A percentile compares a stretch with the other conserved stretches of the same genome.
Conservation (phyloP, 2,329 filamentous ascomycete species). For the Exophiala spinifera region DNA sequence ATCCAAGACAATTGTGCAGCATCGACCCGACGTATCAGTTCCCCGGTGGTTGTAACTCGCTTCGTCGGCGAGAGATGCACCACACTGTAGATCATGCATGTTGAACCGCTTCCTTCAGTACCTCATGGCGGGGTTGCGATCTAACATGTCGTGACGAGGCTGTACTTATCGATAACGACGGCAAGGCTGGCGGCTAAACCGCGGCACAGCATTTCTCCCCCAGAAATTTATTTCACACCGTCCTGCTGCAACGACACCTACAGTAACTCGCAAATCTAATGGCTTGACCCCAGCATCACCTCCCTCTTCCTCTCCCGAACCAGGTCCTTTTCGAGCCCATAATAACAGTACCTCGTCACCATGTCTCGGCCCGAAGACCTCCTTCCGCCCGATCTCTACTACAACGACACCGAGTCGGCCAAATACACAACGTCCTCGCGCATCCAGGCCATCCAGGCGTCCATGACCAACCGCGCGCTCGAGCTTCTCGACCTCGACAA, state of each 20-base stretch:
- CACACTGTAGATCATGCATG: too few relatives aligned
- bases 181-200: not conserved
- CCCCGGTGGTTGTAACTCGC: too few relatives aligned
- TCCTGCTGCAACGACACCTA: not conserved
- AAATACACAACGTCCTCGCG: conserved; percentile 97
- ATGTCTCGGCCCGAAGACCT: conserved; percentile 98
- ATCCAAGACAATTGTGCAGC: too few relatives aligned
- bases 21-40: too few relatives aligned
- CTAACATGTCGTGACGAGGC: too few relatives aligned
- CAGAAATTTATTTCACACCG: not conserved
- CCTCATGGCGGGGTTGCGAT: too few relatives aligned
- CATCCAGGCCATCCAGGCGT: conserved; percentile 90
- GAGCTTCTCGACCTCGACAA: conserved; percentile 77
- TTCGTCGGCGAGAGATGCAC: too few relatives aligned
- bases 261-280: not conserved
- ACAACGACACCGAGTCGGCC: conserved; percentile 89
- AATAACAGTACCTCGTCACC: conserved; percentile 36
- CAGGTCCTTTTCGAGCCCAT: not conserved
- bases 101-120: too few relatives aligned
- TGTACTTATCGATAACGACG: too few relatives aligned
- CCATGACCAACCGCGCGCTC: conserved; percentile 91
- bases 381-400: conserved; percentile 95
- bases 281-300: not conserved
- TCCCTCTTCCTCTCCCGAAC: not conserved
- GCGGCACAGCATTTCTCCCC: not conserved